Evolutionary conservation across 352 stramenopile species (phyloP).

Genomic region (Phytophthora ramorum): DNA sequence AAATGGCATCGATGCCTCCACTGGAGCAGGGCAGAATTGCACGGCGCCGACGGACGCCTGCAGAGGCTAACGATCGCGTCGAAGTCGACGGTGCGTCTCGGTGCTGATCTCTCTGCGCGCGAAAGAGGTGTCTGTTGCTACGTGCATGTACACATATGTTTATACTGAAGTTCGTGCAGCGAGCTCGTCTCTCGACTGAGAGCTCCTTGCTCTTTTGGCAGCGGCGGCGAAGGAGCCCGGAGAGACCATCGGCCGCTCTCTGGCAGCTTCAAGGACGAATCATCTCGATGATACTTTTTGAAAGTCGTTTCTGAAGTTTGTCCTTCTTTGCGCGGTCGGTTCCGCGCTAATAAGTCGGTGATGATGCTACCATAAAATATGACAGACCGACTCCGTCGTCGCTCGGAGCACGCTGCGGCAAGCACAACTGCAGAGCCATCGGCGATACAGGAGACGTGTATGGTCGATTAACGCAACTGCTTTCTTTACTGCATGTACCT

Average conservation of each 20-base stretch:
- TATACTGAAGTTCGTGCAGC: neutral
- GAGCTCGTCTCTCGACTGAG: neutral
- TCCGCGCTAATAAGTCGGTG: neutral
- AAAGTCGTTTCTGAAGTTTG: constrained; percentile 24
- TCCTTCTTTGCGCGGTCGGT: constrained; percentile 4
- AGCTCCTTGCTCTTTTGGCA: neutral
- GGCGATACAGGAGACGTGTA: too few relatives aligned
- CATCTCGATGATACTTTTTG: constrained; percentile 19
- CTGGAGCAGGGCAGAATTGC: neutral
- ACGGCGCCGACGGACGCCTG: neutral
- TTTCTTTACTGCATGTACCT: too few relatives aligned
- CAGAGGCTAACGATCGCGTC: neutral
- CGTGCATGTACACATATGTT: too few relatives aligned
- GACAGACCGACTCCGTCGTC: too few relatives aligned
- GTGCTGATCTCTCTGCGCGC: neutral
- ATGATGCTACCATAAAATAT: constrained; percentile 2
- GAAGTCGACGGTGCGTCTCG: neutral
- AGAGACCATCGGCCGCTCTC: neutral
- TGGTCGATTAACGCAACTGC: too few relatives aligned
- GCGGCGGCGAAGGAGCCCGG: too few relatives aligned
- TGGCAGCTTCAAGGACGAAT: constrained; percentile 12
- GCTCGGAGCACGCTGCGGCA: too few relatives aligned
- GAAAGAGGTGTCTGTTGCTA: neutral
- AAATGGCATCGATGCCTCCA: neutral
- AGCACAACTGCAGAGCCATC: too few relatives aligned